phyloP scores from a whole-genome alignment of 148 eudicot genomes.

The Polygonum aviculare region DNA sequence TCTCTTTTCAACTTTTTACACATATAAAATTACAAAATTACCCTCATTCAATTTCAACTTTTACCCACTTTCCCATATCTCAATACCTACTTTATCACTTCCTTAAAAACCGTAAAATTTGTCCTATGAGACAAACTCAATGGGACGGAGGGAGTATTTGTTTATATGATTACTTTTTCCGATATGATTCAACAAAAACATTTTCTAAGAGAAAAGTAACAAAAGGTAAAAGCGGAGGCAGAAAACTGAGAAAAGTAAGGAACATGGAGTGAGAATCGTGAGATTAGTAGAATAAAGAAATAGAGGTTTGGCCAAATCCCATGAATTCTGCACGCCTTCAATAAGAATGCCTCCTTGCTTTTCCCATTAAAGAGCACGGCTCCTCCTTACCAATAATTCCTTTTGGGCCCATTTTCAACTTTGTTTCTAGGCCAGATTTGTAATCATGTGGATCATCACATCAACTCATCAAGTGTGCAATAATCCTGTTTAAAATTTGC shows the following conservation, averaged over 20 bases:
- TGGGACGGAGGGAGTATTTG: no score
- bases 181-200: not conserved
- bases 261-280: not conserved
- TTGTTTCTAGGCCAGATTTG: no score
- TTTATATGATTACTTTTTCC: not conserved
- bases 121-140: no score
- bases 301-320: not conserved
- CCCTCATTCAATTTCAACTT: no score
- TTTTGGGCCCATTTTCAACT: not conserved
- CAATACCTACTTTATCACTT: no score
- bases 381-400: not conserved
- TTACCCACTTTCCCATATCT: no score
- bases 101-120: no score
- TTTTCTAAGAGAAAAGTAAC: not conserved
- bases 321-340: constrained; percentile 2
- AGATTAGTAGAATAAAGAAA: not conserved
- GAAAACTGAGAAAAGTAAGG: not conserved
- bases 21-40: no score
- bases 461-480: not conserved
- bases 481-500: not conserved
- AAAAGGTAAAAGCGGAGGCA: not conserved
- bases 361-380: not conserved
- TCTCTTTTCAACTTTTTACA: no score
- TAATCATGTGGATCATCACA: not conserved
- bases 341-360: not conserved